Conservation (phyloP, 768 basidiomycete genomes). For the Boletus sp. region DNA sequence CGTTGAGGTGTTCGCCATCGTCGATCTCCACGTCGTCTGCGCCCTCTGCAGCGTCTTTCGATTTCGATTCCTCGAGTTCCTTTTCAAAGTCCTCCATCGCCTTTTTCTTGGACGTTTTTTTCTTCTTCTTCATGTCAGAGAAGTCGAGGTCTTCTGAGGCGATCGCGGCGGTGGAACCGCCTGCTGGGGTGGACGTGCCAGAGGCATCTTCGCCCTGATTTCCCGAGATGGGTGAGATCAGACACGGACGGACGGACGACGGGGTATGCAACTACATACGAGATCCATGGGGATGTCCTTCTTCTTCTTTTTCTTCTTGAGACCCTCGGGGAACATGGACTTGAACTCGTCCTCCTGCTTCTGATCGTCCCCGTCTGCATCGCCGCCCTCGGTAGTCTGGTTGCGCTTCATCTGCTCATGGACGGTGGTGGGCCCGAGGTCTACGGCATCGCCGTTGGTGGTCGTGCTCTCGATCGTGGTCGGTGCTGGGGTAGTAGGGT, state of each 20-base stretch:
- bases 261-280: conserved; percentile 41
- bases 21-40: conserved; percentile 54
- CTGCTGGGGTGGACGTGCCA: conserved; percentile 59
- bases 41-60: conserved; percentile 61
- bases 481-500: conserved; percentile 78
- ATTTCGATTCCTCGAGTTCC: conserved; percentile 73
- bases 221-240: background rate
- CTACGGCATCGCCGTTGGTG: conserved; percentile 67
- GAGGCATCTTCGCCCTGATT: conserved; percentile 60
- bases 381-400: conserved; percentile 39
- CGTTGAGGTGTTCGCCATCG: conserved; percentile 62
- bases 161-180: conserved; percentile 36
- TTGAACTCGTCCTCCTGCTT: conserved; percentile 75
- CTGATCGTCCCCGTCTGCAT: conserved; percentile 38
- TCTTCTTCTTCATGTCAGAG: conserved; percentile 96
- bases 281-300: conserved; percentile 86
- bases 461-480: conserved; percentile 69
- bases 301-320: conserved; percentile 94
- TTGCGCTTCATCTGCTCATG: conserved; percentile 69
- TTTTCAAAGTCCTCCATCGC: conserved; percentile 94
- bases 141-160: conserved; percentile 85
- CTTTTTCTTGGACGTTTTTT: conserved; percentile 88
- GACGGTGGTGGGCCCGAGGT: conserved; percentile 72
- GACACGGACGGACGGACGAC: background rate
- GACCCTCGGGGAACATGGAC: conserved; percentile 76